These are phyloP conservation scores for Bipolaris bicolor DNA, from an alignment of 2,329 filamentous ascomycete genomes.

Conservation along the genomic window DNA sequence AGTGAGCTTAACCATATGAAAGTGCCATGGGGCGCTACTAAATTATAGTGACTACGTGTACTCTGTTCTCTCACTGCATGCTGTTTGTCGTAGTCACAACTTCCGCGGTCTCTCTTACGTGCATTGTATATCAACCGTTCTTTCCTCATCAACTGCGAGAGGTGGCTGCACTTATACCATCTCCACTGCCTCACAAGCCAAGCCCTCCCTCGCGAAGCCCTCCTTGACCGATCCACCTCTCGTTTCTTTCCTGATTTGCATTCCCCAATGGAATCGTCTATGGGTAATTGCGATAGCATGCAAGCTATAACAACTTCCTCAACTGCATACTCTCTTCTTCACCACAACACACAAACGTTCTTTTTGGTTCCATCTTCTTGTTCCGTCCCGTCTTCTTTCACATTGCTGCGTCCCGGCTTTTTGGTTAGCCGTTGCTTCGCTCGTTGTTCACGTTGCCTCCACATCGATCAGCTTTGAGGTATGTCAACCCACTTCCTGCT, in stretches of 20 bases:
- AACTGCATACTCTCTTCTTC: slow-evolving; percentile 15
- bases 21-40: background rate
- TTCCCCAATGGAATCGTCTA: background rate
- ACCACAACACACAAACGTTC: slow-evolving; percentile 34
- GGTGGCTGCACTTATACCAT: slow-evolving; percentile 12
- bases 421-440: slow-evolving; percentile 49
- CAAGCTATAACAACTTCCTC: slow-evolving; percentile 30
- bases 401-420: slow-evolving; percentile 46
- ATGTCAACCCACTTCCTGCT: slow-evolving; percentile 14
- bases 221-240: slow-evolving; percentile 8
- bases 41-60: background rate
- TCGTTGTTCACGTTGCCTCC: slow-evolving; percentile 38
- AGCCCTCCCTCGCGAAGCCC: slow-evolving; percentile 16
- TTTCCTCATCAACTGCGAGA: slow-evolving; percentile 3
- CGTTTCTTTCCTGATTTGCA: slow-evolving; percentile 21
- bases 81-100: background rate
- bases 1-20: background rate
- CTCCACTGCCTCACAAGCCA: slow-evolving; percentile 15
- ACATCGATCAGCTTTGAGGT: slow-evolving; percentile 43
- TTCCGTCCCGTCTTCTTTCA: slow-evolving; percentile 43
- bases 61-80: background rate
- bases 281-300: slow-evolving; percentile 32
- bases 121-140: background rate
- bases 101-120: background rate
- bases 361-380: slow-evolving; percentile 49